Conservation (phyloP, 2,329 filamentous ascomycete genomes). For the Pyrenophora seminiperda region DNA sequence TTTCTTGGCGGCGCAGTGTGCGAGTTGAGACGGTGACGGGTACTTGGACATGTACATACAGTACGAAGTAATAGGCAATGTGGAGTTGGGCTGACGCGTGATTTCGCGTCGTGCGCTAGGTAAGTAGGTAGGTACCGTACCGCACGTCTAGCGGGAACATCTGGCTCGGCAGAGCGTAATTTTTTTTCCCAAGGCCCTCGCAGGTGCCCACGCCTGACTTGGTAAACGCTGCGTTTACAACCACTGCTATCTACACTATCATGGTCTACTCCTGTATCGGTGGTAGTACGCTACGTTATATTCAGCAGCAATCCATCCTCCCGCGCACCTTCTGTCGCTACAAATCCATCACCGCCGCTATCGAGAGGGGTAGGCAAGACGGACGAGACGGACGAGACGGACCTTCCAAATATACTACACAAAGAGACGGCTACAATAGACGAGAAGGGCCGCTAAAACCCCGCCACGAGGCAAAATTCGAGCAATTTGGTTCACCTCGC, state of each 20-base stretch:
- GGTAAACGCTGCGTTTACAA: not conserved
- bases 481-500: slow-evolving; percentile 14
- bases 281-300: slow-evolving; percentile 24
- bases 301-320: slow-evolving; percentile 18
- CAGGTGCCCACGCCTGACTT: not conserved
- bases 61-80: not conserved
- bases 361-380: slow-evolving; percentile 35
- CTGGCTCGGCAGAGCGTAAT: slow-evolving; percentile 9
- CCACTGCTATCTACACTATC: slow-evolving; percentile 7
- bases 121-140: too few relatives aligned
- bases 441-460: slow-evolving; percentile 1
- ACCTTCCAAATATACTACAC: slow-evolving; percentile 16
- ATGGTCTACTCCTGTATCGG: slow-evolving; percentile 29
- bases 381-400: slow-evolving; percentile 17
- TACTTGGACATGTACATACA: not conserved
- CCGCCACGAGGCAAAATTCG: slow-evolving; percentile 7
- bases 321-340: slow-evolving; percentile 30
- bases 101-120: slow-evolving; percentile 15
- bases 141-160: slow-evolving; percentile 6
- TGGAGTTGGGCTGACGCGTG: slow-evolving; percentile 13
- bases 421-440: not conserved
- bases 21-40: not conserved
- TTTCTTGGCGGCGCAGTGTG: too few relatives aligned
- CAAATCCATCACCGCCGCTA: slow-evolving; percentile 42
- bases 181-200: slow-evolving; percentile 6